A percentile compares a stretch with the other conserved stretches of the same genome.
phyloP scores from a whole-genome alignment of 768 basidiomycete genomes.

The Strobilomyces dryophilus region DNA sequence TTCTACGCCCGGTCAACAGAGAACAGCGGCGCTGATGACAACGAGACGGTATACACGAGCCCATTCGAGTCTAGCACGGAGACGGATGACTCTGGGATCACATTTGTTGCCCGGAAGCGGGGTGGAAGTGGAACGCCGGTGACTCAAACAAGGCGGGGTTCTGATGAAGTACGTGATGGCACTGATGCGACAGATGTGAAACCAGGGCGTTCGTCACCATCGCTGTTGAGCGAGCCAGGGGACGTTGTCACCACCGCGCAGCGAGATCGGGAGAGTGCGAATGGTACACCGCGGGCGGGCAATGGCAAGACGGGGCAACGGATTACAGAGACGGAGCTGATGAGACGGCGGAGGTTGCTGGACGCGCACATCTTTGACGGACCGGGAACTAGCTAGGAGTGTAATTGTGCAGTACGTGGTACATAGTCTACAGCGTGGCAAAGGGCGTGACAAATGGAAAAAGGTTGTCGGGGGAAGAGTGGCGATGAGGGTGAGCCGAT shows the following conservation, averaged over 20 bases:
- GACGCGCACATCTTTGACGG: conserved; percentile 62
- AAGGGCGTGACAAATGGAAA: background rate
- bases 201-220: conserved; percentile 15
- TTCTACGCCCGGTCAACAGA: background rate
- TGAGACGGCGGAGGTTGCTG: conserved; percentile 72
- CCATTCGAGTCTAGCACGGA: conserved; percentile 52
- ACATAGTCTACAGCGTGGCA: background rate
- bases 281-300: conserved; percentile 23
- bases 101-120: conserved; percentile 61
- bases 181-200: conserved; percentile 14
- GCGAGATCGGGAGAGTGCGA: conserved; percentile 26
- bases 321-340: conserved; percentile 74
- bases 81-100: conserved; percentile 66
- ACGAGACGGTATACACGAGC: conserved; percentile 18
- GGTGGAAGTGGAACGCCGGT: conserved; percentile 28
- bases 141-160: conserved; percentile 16
- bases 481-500: background rate
- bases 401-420: background rate
- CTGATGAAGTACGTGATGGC: conserved; percentile 16
- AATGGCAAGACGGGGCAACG: conserved; percentile 56
- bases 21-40: conserved; percentile 1
- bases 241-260: conserved; percentile 1
- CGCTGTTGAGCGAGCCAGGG: background rate
- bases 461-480: background rate
- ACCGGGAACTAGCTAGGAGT: conserved; percentile 5